phyloP scores from a whole-genome alignment of 345 rosid genomes.

The Chamaenerion angustifolium region DNA sequence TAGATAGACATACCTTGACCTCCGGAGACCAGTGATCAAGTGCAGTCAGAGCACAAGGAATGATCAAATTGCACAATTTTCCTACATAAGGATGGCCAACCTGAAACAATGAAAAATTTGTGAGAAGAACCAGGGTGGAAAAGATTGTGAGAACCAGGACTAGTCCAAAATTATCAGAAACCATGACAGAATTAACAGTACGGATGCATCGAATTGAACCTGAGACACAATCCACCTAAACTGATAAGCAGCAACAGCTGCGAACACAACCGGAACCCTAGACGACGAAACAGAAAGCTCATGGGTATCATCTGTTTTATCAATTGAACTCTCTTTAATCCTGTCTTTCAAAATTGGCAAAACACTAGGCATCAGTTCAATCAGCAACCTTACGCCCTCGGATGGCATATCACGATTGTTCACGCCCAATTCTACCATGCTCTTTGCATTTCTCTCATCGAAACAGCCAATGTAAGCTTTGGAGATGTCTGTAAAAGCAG shows the following conservation, averaged over 20 bases:
- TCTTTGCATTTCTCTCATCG: conserved; percentile 13
- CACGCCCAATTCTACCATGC: conserved; percentile 15
- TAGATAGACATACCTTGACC: conserved; percentile 52
- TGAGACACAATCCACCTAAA: conserved; percentile 76
- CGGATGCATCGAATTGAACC: conserved; percentile 20
- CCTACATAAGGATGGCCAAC: conserved; percentile 44
- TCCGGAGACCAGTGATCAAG: conserved; percentile 89
- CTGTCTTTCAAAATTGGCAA: conserved; percentile 43
- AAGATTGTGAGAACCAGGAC: not conserved
- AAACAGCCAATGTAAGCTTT: conserved; percentile 15
- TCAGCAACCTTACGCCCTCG: conserved; percentile 24
- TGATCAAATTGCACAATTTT: conserved; percentile 47
- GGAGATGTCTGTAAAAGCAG: conserved; percentile 30
- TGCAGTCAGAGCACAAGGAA: conserved; percentile 84
- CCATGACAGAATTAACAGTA: not conserved
- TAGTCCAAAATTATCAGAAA: not conserved
- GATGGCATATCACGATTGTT: conserved; percentile 1
- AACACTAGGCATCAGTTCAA: conserved; percentile 41
- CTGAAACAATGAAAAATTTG: conserved; percentile 16
- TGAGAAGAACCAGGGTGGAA: too few species aligned
- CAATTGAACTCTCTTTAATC: conserved; percentile 56
- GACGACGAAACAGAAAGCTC: conserved; percentile 47
- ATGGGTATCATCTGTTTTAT: conserved; percentile 34
- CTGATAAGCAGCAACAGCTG: conserved; percentile 59
- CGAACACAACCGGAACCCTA: conserved; percentile 53